Conservation (phyloP, 352 stramenopile genomes). For the Globisporangium perplexum region DNA sequence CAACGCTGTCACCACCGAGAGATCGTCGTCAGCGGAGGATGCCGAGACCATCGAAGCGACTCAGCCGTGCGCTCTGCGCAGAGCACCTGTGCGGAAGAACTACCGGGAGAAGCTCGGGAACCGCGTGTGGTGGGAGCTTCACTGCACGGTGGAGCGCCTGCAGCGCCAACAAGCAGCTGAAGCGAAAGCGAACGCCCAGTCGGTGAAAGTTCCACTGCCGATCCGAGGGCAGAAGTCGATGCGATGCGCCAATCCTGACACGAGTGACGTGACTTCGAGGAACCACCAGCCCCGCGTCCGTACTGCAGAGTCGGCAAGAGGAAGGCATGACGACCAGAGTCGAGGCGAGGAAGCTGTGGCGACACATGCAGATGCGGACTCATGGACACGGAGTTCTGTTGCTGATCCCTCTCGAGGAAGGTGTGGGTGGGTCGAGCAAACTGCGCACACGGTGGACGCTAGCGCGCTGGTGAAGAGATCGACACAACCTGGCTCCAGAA, state of each 20-base stretch:
- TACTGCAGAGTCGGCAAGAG: not conserved
- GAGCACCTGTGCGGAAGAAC: constrained; percentile 12
- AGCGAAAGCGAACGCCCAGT: not conserved
- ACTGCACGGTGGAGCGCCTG: constrained; percentile 39
- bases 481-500: not conserved
- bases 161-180: not conserved
- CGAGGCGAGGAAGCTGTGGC: too few relatives aligned
- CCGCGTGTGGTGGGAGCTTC: constrained; percentile 62
- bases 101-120: constrained; percentile 48
- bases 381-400: not conserved
- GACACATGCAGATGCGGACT: not conserved
- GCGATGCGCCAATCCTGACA: not conserved
- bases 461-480: too few relatives aligned
- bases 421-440: not conserved
- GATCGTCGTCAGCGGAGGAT: not conserved
- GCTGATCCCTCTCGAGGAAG: not conserved
- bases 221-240: not conserved
- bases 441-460: not conserved
- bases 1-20: not conserved
- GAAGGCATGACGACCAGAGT: not conserved
- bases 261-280: not conserved
- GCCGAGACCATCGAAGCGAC: not conserved
- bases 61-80: not conserved
- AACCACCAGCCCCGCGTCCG: not conserved
- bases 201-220: not conserved